Base-by-base conservation (phyloP, 2,329 filamentous ascomycete species). In the Paecilomyces sp. region DNA sequence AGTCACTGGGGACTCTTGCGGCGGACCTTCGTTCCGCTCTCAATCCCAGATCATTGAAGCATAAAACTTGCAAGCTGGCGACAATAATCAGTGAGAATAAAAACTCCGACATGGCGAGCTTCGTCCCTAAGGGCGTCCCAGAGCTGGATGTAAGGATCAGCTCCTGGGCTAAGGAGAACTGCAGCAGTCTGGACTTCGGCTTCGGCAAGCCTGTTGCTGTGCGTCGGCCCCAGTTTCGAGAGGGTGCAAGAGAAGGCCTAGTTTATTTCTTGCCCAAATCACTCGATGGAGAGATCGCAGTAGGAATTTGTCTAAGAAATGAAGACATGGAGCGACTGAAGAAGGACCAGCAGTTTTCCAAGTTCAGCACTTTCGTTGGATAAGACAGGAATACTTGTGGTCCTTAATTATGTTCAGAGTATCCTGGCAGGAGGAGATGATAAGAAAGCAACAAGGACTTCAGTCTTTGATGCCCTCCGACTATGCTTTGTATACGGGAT, bases 101-200 rank as follows among this genome's bases (percentile, higher is more conserved):
- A 8, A 47, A 67, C 2, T 58, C 68, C 0, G 77, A 80, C 57
- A 79, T 77, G 60, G 68, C 61, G 0, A 61, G 51, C 15, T 47
- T 47, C 15, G 36, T 0, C 63, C 77, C 73, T 0, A 68, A 64
- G 3, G 57, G 79, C 2, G 72, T 80, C 31, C 62, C 72, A 0
- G 67, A 75, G 0, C 67, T 66, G 0, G 81, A 84, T 47, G 68
- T 85, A 2, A 79, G 80, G 73, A 61, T 85, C 5, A 84, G 80
- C 60, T 85, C 82, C 0, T 86, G 82, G 83, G 75, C 77, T 0
- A 80, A 81, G 57, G 66, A 81, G 2, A 68, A 76, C 3, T 73
- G 70, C 15, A 81, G 80, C 62, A 68, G 75, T 0, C 68, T 79
- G 5, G 79, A 83, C 53, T 85, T 85, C 1, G 77, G 75, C 0